Conservation (phyloP, 768 basidiomycete species). For the Rhizopogon sp. region DNA sequence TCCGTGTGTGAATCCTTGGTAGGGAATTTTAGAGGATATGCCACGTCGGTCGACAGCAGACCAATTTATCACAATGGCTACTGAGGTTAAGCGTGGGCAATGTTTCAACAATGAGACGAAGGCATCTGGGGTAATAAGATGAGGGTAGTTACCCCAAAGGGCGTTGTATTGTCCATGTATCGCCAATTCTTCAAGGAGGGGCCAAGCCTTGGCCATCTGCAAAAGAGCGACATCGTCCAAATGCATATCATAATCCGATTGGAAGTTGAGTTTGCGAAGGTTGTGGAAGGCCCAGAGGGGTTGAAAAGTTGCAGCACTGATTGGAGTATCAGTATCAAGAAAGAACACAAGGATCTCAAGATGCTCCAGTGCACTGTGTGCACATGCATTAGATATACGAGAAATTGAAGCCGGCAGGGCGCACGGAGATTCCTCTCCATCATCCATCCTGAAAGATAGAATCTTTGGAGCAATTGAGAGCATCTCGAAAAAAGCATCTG, state of each 20-base stretch:
- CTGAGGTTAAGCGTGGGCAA: background rate
- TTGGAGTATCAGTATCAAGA: background rate
- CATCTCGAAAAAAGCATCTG: background rate
- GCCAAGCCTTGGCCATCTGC: conserved; percentile 1
- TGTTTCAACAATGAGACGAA: background rate
- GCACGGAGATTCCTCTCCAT: no score
- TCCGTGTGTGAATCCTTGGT: background rate
- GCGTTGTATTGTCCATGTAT: background rate
- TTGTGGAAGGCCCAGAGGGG: background rate
- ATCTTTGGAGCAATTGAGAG: background rate
- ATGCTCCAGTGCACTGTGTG: background rate
- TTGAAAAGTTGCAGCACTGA: background rate
- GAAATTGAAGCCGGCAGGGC: background rate
- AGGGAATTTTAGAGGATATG: background rate
- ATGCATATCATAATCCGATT: background rate
- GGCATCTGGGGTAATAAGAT: background rate
- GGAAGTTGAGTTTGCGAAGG: background rate
- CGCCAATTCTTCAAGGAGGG: background rate
- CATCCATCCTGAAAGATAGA: background rate
- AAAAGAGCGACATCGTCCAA: background rate
- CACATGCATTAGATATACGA: background rate
- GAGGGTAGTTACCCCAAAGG: no score
- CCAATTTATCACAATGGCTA: background rate
- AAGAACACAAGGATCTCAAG: background rate
- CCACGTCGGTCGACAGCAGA: background rate